A percentile compares a stretch with the other conserved stretches of the same genome.
These are phyloP conservation scores for Teunomyces stri DNA, from an alignment of 805 yeast genomes.

Conservation along the genomic window DNA sequence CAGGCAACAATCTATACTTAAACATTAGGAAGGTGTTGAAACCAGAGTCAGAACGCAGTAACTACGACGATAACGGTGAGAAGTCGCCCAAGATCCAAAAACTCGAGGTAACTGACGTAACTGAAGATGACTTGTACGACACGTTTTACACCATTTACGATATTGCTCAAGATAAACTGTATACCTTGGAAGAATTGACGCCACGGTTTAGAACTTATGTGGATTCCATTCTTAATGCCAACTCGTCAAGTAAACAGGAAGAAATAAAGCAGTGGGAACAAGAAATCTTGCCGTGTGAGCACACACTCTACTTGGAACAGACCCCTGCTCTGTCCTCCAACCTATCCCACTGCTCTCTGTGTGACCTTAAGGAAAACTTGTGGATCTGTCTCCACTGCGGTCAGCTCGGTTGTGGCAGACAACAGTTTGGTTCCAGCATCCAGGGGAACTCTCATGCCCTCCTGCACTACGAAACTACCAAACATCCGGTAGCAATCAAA, in stretches of 20 bases:
- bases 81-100: constrained; percentile 51
- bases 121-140: constrained; percentile 63
- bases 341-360: constrained; percentile 47
- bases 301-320: constrained; percentile 58
- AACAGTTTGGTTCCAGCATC: constrained; percentile 82
- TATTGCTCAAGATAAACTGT: constrained; percentile 25
- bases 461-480: constrained; percentile 55
- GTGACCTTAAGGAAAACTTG: constrained; percentile 71
- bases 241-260: constrained; percentile 57
- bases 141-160: constrained; percentile 42
- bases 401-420: constrained; percentile 88
- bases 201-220: constrained; percentile 29
- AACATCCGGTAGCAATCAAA: constrained; percentile 85
- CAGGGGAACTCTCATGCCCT: constrained; percentile 95
- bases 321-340: constrained; percentile 18
- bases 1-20: constrained; percentile 56
- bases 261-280: constrained; percentile 92
- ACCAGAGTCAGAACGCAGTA: constrained; percentile 28
- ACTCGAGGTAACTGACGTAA: constrained; percentile 61
- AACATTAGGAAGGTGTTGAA: constrained; percentile 56
- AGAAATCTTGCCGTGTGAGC: constrained; percentile 77
- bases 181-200: constrained; percentile 22
- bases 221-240: constrained; percentile 49
- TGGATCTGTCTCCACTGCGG: constrained; percentile 97
- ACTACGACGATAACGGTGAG: constrained; percentile 22